Evolutionary conservation across 805 yeast genomes (phyloP), one percentile per base, ranked within the genome.

Genomic region (Hanseniaspora clermontiae): DNA sequence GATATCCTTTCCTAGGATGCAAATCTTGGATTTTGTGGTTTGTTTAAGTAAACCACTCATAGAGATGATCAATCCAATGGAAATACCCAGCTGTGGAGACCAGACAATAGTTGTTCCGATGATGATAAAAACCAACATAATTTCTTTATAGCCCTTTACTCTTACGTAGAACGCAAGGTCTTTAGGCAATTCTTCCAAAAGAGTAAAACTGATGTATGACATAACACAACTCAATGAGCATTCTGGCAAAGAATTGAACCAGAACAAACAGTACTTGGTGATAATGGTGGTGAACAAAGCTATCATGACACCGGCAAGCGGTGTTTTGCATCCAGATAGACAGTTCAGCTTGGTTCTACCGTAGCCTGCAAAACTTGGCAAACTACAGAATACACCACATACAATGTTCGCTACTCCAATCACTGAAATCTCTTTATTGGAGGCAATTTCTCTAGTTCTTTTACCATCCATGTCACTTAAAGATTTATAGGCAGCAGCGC

Each of bases 141-240:
- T 59, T 58, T 75, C 79, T 57, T 70, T 70, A 59, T 66, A 71
- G 0, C 79, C 79, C 17, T 64, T 61, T 17, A 72, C 67, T 48
- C 59, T 64, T 73, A 75, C 74, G 60, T 74, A 77, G 61, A 75
- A 75, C 54, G 60, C 59, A 24, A 75, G 48, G 57, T 74, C 77
- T 54, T 65, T 66, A 1, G 79, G 79, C 19, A 71, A 70, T 55
- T 75, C 79, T 58, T 74, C 76, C 19, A 75, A 66, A 10, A 72
- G 68, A 0, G 73, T 70, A 17, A 72, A 64, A 19, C 74, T 77
- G 46, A 75, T 74, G 11, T 69, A 70, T 2, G 75, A 74, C 10
- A 76, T 70, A n/a, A 74, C 69, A 5, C 73, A 75, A 60, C 75
- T 73, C 17, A 75, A 61, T 60, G 74, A 68, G 58, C 78, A 74